phyloP scores from a whole-genome alignment of 176 grass and related monocot species.

The Leersia perrieri region DNA sequence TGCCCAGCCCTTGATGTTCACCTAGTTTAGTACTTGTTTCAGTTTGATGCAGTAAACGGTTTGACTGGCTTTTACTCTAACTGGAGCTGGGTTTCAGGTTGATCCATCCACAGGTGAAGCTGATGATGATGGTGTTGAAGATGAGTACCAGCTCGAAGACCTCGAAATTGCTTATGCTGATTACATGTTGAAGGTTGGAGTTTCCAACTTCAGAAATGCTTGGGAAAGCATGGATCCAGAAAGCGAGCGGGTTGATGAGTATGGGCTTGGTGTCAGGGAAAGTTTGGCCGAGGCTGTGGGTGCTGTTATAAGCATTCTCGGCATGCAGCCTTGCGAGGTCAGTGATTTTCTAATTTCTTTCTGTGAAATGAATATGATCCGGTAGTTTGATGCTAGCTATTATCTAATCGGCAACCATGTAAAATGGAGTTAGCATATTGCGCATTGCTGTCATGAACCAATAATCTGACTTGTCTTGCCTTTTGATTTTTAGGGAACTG shows the following conservation, averaged over 20 bases:
- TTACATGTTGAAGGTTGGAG: conserved; percentile 90
- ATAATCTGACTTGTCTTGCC: background rate
- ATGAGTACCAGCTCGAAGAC: conserved; percentile 97
- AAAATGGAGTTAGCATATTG: conserved; percentile 6
- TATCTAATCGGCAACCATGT: background rate
- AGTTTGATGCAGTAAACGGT: background rate
- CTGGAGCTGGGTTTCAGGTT: conserved; percentile 54
- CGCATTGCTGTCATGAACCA: background rate
- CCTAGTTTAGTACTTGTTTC: background rate
- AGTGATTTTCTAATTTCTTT: conserved; percentile 5
- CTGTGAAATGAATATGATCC: background rate
- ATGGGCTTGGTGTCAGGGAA: conserved; percentile 88
- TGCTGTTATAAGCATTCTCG: conserved; percentile 85
- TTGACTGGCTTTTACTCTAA: conserved; percentile 1
- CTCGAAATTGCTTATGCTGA: conserved; percentile 83
- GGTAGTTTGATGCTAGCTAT: background rate
- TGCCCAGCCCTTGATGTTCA: background rate
- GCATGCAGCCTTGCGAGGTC: conserved; percentile 98
- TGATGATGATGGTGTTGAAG: conserved; percentile 96
- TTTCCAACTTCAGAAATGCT: conserved; percentile 94
- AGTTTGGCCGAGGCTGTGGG: conserved; percentile 80
- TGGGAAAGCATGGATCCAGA: conserved; percentile 95
- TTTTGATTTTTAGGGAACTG: conserved; percentile 68
- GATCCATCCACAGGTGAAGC: conserved; percentile 77
- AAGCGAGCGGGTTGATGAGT: conserved; percentile 80